Percentiles rank a stretch among this genome's conserved stretches.
phyloP scores from a whole-genome alignment of 202 grass and related monocot genomes.

The Setaria italica region DNA sequence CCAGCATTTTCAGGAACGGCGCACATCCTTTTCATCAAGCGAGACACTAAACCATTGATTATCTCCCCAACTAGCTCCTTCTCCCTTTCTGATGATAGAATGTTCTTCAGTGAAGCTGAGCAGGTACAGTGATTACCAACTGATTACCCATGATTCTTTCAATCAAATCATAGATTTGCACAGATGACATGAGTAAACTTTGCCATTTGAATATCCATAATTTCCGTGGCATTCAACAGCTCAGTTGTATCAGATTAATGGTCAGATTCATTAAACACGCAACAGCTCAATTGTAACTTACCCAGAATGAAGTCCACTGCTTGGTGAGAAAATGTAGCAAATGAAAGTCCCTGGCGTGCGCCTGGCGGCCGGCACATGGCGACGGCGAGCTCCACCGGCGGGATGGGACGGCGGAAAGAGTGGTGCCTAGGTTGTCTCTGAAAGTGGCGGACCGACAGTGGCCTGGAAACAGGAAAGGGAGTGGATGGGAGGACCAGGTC shows the following conservation, averaged over 20 bases:
- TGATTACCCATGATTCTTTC: neutral
- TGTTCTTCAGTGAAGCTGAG: conserved; percentile 81
- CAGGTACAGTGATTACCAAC: conserved; percentile 34
- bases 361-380: neutral
- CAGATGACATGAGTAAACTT: neutral
- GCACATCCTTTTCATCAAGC: conserved; percentile 93
- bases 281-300: conserved; percentile 36
- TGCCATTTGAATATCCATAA: neutral
- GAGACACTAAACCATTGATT: conserved; percentile 71
- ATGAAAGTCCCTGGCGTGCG: conserved; percentile 20
- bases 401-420: too few relatives aligned
- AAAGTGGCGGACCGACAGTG: too few relatives aligned
- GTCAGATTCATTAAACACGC: neutral
- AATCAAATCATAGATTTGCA: neutral
- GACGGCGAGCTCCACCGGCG: neutral
- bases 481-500: too few relatives aligned
- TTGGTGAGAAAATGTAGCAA: conserved; percentile 85
- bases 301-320: conserved; percentile 88
- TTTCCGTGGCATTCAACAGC: neutral
- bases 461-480: too few relatives aligned
- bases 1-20: conserved; percentile 52
- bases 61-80: conserved; percentile 75
- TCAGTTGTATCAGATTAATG: neutral
- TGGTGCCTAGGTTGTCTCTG: too few relatives aligned
- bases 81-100: conserved; percentile 68